Evolutionary conservation across 1,139 yeast genomes (phyloP), one percentile per base, ranked within the genome.

Genomic region (Sugiyamaella xylanicola): DNA sequence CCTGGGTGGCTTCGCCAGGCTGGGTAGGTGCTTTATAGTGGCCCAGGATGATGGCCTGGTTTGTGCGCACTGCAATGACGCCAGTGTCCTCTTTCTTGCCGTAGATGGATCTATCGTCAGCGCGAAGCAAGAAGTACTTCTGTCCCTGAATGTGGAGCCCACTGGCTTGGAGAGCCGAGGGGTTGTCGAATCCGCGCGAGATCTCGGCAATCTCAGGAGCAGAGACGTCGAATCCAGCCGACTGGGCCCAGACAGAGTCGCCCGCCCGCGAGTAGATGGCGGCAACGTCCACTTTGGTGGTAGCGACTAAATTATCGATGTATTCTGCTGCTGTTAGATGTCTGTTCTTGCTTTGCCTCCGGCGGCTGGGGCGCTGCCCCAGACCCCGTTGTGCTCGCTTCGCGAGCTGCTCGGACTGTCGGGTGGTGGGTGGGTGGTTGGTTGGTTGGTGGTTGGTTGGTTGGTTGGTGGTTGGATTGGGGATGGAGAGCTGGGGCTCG

Each of bases 241-340:
- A 79, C 67, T 86, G 83, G 22, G 99, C 98, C 99, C 99, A 93
- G 57, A 85, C 82, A 36, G 96, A 82, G 72, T 92, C 97, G 46
- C 99, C 99, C 11, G 95, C 97, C 64, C 87, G 85, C 15, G 97
- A 92, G 76, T 87, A 91, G 66, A 93, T 84, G 51, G 95, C 95
- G 37, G 98, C 97, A 73, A 85, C 84, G 76, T 92, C 97, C 65
- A 93, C 79, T 73, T 88, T 89, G 63, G 90, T 90, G 56, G 97
- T 86, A 56, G 85, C 87, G 65, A 87, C 77, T 65, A 93, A 83
- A 75, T 91, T 91, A 72, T 93, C 98, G 59, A 97, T 91, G 80
- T 93, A 93, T 59, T 97, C 97, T 44, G 41, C 46, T 50, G 15
- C 41, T 44, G 47, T 22, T 48, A 41, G 36, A 2, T 2, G 42